Evolutionary conservation across 768 basidiomycete species (phyloP), one percentile per base, ranked within the genome.

Genomic region (Podaxis sp.): DNA sequence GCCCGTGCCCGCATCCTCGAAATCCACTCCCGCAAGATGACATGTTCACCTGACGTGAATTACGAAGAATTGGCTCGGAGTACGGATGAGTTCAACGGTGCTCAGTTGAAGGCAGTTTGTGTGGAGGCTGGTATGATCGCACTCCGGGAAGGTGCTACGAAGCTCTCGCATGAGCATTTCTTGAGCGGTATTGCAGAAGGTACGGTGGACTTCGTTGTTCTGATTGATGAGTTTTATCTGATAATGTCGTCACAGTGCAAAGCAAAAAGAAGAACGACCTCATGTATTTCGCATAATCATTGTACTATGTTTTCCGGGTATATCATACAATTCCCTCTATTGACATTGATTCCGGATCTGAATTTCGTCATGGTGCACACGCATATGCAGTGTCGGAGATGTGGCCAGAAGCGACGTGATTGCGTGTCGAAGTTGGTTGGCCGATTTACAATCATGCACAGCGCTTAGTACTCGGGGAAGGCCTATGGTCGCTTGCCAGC

Each of bases 91-190:
- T 98, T 99, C 77, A 98, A 99, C 71, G 96, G 88, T n/a, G 94
- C 94, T 6, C 93, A 95, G 74, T 77, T 97, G 70, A 97, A 98
- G 80, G 97, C 96, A 0, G 96, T 97, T 2, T 99, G 96, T 76
- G 97, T 99, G 1, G 97, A 99, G 77, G 97, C 97, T 44, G 97
- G 97, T 63, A 99, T 99, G 97, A 97, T 99, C 70, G 93, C 96
- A 6, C 77, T 99, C 44, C 81, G 97, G 67, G 96, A 98, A 75
- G 96, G 96, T 33, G 93, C 95, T 15, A 87, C 87, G 15, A 90
- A 89, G 74, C 76, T 98, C 61, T 87, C 84, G 30, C 96, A 99
- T 68, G 97, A 99, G 74, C 95, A 99, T 74, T 99, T 97, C 84
- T 78, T 98, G 72, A 93, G 90, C 70, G 94, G 93, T 56, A 93